These are phyloP conservation scores for Oryza nivara DNA, from an alignment of 176 grass and related monocot genomes.

Conservation along the genomic window DNA sequence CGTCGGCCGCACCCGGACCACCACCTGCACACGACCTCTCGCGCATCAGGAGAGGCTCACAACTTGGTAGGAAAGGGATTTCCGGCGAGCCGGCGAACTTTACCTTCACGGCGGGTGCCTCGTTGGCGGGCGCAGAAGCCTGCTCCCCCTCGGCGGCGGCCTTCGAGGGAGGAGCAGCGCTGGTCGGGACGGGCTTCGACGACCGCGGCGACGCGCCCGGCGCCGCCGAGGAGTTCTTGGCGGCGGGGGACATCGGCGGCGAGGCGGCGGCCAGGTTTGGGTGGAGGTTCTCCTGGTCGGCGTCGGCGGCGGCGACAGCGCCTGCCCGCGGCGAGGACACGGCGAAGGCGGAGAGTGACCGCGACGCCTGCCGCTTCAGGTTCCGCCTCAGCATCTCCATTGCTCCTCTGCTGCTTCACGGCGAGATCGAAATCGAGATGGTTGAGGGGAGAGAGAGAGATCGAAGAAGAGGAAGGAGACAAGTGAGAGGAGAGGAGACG, in stretches of 20 bases:
- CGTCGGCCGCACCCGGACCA: conserved; percentile 57
- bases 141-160: neutral
- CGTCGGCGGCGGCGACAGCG: neutral
- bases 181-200: conserved; percentile 21
- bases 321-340: conserved; percentile 24
- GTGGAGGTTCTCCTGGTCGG: conserved; percentile 56
- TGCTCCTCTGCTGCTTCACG: neutral
- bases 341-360: conserved; percentile 43
- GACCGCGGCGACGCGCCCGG: conserved; percentile 10
- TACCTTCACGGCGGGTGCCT: conserved; percentile 51
- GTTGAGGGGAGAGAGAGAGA: neutral
- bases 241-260: conserved; percentile 30
- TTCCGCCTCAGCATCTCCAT: conserved; percentile 61
- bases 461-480: neutral
- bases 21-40: conserved; percentile 35
- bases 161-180: neutral
- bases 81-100: neutral
- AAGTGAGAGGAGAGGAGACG: neutral
- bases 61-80: neutral
- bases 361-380: conserved; percentile 57
- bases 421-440: neutral
- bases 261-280: conserved; percentile 43
- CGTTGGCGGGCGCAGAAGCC: neutral
- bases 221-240: conserved; percentile 26
- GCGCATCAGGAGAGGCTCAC: conserved; percentile 2